Percentiles rank a stretch among this genome's conserved stretches.
Conservation (phyloP, 1,284 basidiomycete genomes). For the Cutaneotrichosporon sp. region DNA sequence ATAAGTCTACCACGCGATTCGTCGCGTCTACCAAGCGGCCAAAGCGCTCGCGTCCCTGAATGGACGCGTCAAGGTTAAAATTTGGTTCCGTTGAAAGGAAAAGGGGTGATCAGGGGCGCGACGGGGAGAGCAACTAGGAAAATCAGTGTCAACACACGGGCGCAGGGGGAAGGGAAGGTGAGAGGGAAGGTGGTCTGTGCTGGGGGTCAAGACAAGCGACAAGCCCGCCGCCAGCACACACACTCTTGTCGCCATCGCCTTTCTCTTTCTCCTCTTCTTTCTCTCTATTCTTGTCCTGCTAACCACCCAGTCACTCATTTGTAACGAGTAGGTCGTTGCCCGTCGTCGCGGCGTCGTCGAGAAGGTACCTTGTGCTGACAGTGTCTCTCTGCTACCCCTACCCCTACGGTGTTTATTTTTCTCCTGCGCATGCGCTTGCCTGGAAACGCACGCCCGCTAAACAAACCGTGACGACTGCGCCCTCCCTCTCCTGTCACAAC, state of each 20-base stretch:
- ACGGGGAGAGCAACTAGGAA: too few species aligned
- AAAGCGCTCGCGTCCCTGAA: too few species aligned
- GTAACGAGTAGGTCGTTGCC: slow-evolving; percentile 5
- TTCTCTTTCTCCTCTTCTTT: background rate
- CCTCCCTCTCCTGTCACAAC: background rate
- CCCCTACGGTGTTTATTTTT: background rate
- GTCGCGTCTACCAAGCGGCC: too few species aligned
- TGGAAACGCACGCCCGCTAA: background rate
- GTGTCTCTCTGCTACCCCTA: background rate
- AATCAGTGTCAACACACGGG: too few species aligned
- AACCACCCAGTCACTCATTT: slow-evolving; percentile 1
- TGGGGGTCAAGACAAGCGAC: too few species aligned
- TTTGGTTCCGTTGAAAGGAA: too few species aligned
- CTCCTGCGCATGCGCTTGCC: background rate
- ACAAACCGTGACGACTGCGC: background rate
- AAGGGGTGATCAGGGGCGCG: background rate
- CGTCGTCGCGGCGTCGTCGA: background rate
- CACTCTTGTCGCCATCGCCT: background rate
- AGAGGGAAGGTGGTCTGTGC: too few species aligned
- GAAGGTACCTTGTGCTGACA: background rate
- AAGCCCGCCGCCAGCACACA: too few species aligned
- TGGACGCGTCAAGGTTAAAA: too few species aligned
- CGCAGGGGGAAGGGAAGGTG: too few species aligned
- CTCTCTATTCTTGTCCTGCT: background rate
- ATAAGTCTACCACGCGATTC: too few species aligned